These are phyloP conservation scores for Sutorius australiensis DNA, from an alignment of 768 basidiomycete species.

Conservation along the genomic window DNA sequence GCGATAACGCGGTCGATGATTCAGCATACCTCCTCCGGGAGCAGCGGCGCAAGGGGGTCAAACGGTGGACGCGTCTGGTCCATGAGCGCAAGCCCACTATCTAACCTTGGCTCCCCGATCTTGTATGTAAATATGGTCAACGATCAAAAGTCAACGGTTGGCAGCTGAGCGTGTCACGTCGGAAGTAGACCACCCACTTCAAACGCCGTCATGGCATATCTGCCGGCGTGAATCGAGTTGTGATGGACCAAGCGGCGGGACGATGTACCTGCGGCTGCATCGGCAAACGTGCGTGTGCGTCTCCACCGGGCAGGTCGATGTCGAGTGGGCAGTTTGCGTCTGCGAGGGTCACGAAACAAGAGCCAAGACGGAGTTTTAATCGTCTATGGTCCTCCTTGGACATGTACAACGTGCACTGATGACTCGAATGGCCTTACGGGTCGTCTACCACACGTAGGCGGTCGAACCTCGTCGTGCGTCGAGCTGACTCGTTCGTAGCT, in stretches of 20 bases:
- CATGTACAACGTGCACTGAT: no score
- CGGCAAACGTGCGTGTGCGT: conserved; percentile 52
- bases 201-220: conserved; percentile 81
- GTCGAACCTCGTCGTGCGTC: no score
- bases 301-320: conserved; percentile 47
- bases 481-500: no score
- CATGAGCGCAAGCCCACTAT: conserved; percentile 63
- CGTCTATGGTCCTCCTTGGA: no score
- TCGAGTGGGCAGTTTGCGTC: conserved; percentile 18
- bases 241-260: background rate
- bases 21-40: conserved; percentile 85
- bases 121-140: conserved; percentile 25
- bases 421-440: no score
- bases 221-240: conserved; percentile 21
- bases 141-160: no score
- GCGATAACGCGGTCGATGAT: conserved; percentile 75
- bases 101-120: conserved; percentile 89
- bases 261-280: conserved; percentile 59
- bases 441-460: no score
- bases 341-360: background rate
- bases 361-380: no score
- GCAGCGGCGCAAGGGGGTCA: conserved; percentile 56
- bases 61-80: conserved; percentile 49
- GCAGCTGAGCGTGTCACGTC: conserved; percentile 63
- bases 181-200: conserved; percentile 49